phyloP scores from a whole-genome alignment of 257 asterid species.

The Primulina tabacum region DNA sequence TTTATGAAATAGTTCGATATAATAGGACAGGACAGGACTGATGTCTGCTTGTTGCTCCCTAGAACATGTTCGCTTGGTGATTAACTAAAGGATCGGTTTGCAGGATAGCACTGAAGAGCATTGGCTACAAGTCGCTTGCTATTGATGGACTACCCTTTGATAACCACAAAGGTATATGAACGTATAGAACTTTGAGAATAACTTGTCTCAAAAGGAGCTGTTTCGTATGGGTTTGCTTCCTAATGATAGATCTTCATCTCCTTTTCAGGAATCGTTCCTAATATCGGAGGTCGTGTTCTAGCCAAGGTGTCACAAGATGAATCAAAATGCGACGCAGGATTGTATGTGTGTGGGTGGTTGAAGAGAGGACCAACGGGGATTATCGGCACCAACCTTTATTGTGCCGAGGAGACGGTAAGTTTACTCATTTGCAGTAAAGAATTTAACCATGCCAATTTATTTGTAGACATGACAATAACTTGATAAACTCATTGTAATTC shows the following conservation, averaged over 20 bases:
- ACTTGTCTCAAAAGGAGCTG: not conserved
- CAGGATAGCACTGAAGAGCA: conserved; percentile 81
- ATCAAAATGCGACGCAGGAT: conserved; percentile 48
- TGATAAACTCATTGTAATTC: not conserved
- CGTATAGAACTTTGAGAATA: conserved; percentile 3
- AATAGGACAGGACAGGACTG: not conserved
- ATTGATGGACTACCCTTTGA: conserved; percentile 78
- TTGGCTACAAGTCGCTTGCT: conserved; percentile 81
- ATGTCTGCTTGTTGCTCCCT: not conserved
- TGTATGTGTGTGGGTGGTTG: conserved; percentile 93
- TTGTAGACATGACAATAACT: conserved; percentile 2
- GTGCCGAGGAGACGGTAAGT: conserved; percentile 87
- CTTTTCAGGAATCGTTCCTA: conserved; percentile 70
- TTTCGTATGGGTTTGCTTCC: not conserved
- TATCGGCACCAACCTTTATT: conserved; percentile 71
- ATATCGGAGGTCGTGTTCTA: conserved; percentile 66
- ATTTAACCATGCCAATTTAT: conserved; percentile 13
- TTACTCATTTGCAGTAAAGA: conserved; percentile 2
- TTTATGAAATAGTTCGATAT: not conserved
- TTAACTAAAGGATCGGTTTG: conserved; percentile 15
- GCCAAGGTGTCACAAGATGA: conserved; percentile 35
- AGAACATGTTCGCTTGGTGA: not conserved
- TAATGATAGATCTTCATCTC: conserved; percentile 11
- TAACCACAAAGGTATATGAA: conserved; percentile 45
- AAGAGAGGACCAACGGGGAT: conserved; percentile 94